phyloP scores from a whole-genome alignment of 805 yeast species.

The Pichia scutulata region DNA sequence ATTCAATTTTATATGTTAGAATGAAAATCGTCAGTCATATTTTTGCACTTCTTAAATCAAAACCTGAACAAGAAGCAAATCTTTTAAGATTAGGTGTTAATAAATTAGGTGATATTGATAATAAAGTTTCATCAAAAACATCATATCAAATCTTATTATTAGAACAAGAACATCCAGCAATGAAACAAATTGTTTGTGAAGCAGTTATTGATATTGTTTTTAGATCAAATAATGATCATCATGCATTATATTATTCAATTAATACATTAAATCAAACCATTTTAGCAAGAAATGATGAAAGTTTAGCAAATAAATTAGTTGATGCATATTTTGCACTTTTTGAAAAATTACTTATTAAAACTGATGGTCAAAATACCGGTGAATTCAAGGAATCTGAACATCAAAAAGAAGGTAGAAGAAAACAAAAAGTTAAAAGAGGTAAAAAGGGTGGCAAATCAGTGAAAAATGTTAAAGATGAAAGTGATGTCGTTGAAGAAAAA shows the following conservation, averaged over 20 bases:
- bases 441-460: constrained; percentile 84
- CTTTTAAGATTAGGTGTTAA: constrained; percentile 82
- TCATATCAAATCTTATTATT: constrained; percentile 73
- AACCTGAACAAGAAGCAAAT: constrained; percentile 96
- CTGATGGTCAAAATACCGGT: constrained; percentile 40
- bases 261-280: constrained; percentile 91
- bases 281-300: constrained; percentile 65
- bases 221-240: constrained; percentile 71
- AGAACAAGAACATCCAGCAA: constrained; percentile 91
- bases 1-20: constrained; percentile 83
- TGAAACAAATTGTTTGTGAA: constrained; percentile 77
- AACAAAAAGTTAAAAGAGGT: constrained; percentile 72
- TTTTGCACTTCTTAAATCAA: constrained; percentile 69
- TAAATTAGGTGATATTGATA: constrained; percentile 88
- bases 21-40: constrained; percentile 68
- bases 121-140: constrained; percentile 82
- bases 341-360: constrained; percentile 70
- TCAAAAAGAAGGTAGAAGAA: constrained; percentile 54
- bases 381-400: constrained; percentile 37
- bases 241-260: constrained; percentile 80
- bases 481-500: constrained; percentile 66
- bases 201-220: constrained; percentile 75
- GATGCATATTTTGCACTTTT: constrained; percentile 81
- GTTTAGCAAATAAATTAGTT: constrained; percentile 75
- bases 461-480: constrained; percentile 54